phyloP scores from a whole-genome alignment of 2,329 filamentous ascomycete genomes.

The Hymenoscyphus salicellus region DNA sequence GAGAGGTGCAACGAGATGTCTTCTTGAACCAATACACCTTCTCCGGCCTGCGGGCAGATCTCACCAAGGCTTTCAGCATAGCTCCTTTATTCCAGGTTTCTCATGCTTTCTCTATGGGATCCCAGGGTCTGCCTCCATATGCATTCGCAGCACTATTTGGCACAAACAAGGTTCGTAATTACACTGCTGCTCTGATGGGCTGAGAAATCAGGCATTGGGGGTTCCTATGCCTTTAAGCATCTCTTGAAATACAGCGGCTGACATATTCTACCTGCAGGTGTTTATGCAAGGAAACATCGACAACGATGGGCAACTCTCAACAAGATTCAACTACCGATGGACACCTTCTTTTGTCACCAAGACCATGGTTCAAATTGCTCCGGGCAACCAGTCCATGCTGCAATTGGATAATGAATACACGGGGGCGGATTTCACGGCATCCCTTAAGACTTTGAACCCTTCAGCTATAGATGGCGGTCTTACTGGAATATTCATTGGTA shows the following conservation, averaged over 20 bases:
- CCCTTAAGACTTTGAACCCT: slow-evolving; percentile 93
- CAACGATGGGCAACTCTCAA: slow-evolving; percentile 82
- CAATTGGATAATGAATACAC: slow-evolving; percentile 95
- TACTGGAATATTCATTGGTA: slow-evolving; percentile 92
- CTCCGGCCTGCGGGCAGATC: slow-evolving; percentile 88
- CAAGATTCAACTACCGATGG: slow-evolving; percentile 93
- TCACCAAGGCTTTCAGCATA: slow-evolving; percentile 95
- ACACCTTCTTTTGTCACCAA: slow-evolving; percentile 77
- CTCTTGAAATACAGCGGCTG: slow-evolving; percentile 18
- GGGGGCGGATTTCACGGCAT: slow-evolving; percentile 88
- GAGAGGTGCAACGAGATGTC: slow-evolving; percentile 94
- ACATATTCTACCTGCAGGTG: slow-evolving; percentile 55
- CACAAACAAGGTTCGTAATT: slow-evolving; percentile 72
- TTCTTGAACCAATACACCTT: slow-evolving; percentile 97
- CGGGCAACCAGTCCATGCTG: slow-evolving; percentile 78
- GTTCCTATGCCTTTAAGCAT: not conserved
- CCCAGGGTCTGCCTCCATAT: slow-evolving; percentile 87
- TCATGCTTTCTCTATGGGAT: slow-evolving; percentile 91
- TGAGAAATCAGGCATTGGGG: not conserved
- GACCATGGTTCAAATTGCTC: slow-evolving; percentile 79
- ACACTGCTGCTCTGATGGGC: not conserved
- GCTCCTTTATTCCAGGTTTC: slow-evolving; percentile 94
- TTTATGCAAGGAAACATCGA: slow-evolving; percentile 96
- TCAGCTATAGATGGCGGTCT: slow-evolving; percentile 86
- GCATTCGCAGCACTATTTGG: slow-evolving; percentile 93